Conservation (phyloP, 1,284 basidiomycete species). For the Exobasidium cylindrosporum region DNA sequence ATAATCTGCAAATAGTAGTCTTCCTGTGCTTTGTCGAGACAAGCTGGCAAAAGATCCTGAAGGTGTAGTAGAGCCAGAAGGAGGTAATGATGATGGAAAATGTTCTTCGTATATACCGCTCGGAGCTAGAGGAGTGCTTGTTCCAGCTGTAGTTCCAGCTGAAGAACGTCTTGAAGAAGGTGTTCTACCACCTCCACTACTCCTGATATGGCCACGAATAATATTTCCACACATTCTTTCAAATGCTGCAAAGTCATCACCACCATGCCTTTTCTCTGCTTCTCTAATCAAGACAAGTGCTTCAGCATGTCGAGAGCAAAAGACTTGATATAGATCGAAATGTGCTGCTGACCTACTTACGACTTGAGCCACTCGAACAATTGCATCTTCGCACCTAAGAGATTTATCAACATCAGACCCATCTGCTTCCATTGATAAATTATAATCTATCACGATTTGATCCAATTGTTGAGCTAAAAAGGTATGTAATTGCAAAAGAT, state of each 20-base stretch:
- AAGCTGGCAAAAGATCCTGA: conserved; percentile 3
- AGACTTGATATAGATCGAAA: conserved; percentile 27
- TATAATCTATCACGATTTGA: conserved; percentile 30
- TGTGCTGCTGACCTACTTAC: background rate
- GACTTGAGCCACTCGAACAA: background rate
- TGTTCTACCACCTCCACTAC: background rate
- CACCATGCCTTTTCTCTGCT: conserved; percentile 41
- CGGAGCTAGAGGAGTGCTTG: conserved; percentile 1
- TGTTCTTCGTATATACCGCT: background rate
- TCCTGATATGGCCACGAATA: conserved; percentile 14
- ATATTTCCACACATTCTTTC: conserved; percentile 45
- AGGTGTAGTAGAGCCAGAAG: conserved; percentile 12
- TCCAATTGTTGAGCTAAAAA: conserved; percentile 37
- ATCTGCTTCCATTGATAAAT: conserved; percentile 12
- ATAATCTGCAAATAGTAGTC: conserved; percentile 49
- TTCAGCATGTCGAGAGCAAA: conserved; percentile 51
- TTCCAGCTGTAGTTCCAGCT: background rate
- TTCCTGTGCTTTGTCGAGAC: conserved; percentile 17
- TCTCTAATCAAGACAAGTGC: conserved; percentile 47
- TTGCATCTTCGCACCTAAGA: conserved; percentile 12
- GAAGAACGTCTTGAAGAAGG: background rate
- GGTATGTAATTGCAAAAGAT: conserved; percentile 41
- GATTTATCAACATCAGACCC: conserved; percentile 14
- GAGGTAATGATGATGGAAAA: conserved; percentile 6
- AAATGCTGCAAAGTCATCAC: conserved; percentile 46